Conservation (phyloP, 164 flowering plant species). For the Aristolochia contorta region DNA sequence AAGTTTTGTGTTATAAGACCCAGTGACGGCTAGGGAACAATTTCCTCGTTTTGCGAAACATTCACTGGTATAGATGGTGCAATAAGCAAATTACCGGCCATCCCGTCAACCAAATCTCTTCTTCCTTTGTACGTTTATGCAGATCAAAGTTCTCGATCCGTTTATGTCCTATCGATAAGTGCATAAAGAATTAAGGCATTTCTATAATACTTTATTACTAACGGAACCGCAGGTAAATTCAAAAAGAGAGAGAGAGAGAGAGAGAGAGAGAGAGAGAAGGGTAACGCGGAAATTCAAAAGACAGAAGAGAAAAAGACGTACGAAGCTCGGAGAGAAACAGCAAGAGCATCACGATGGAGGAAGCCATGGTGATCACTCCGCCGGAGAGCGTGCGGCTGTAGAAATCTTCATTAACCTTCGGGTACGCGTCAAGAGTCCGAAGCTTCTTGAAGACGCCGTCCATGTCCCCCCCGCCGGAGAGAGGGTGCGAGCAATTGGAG, state of each 20-base stretch:
- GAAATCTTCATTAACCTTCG: slow-evolving; percentile 73
- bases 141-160: neutral
- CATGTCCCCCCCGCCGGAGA: slow-evolving; percentile 6
- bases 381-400: slow-evolving; percentile 63
- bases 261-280: neutral
- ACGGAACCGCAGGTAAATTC: neutral
- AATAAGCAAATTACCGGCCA: too few relatives aligned
- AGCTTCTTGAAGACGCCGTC: slow-evolving; percentile 29
- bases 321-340: slow-evolving; percentile 68
- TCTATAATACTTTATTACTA: neutral
- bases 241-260: too few relatives aligned
- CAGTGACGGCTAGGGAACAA: too few relatives aligned
- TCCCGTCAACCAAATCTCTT: too few relatives aligned
- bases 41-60: too few relatives aligned
- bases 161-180: neutral
- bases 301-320: slow-evolving; percentile 19
- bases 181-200: neutral
- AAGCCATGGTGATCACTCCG: slow-evolving; percentile 55
- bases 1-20: too few relatives aligned
- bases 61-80: too few relatives aligned
- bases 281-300: neutral
- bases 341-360: slow-evolving; percentile 48
- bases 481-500: neutral
- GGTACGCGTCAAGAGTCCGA: slow-evolving; percentile 55
- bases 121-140: too few relatives aligned